phyloP scores from a whole-genome alignment of 148 eudicot species.

The Rhododendron henanense region DNA sequence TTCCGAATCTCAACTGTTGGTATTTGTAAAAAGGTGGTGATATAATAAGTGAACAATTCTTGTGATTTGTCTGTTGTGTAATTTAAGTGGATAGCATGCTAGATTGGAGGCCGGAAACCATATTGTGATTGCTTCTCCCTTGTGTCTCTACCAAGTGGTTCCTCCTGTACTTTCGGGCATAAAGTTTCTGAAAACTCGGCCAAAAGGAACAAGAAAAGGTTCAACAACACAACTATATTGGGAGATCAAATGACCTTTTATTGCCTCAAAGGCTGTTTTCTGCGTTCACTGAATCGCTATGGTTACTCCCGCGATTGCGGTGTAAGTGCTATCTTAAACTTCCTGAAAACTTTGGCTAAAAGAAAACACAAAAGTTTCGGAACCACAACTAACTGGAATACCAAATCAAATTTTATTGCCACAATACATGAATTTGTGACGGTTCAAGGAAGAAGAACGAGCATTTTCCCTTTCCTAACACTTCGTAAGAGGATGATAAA shows the following conservation, averaged over 20 bases:
- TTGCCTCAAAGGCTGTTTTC: background rate
- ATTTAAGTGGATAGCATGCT: background rate
- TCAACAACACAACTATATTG: background rate
- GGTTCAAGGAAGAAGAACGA: background rate
- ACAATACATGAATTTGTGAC: background rate
- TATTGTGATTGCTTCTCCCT: background rate
- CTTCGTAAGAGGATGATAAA: background rate
- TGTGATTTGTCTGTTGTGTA: background rate
- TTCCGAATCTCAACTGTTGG: background rate
- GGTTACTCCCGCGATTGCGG: background rate
- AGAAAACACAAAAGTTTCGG: background rate
- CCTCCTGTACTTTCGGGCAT: background rate
- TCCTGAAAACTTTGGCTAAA: background rate
- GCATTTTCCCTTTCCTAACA: background rate
- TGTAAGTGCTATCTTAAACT: background rate
- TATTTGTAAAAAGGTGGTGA: background rate
- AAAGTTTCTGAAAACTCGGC: background rate
- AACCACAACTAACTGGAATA: background rate
- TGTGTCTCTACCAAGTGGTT: background rate
- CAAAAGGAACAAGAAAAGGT: background rate
- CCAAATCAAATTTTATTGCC: constrained; percentile 3
- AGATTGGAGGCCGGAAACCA: background rate
- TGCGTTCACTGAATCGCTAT: too few relatives aligned
- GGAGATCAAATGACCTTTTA: background rate
- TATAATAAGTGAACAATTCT: background rate